These are phyloP conservation scores for Aspergillus hancockii DNA, from an alignment of 495 filamentous ascomycete species.

Conservation along the genomic window DNA sequence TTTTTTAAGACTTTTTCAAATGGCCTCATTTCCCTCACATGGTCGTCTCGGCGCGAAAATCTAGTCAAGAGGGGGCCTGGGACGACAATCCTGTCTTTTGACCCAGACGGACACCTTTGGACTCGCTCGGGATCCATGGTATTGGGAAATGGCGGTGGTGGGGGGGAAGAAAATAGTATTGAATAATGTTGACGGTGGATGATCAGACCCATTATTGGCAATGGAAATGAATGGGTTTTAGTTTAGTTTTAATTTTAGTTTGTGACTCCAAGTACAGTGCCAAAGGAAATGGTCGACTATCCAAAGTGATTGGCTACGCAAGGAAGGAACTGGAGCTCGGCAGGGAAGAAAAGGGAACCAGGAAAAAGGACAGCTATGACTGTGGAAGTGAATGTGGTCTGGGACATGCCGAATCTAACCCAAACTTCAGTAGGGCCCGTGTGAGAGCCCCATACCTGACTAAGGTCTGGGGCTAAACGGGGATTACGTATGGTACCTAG, in stretches of 20 bases:
- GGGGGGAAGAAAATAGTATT: conserved; percentile 7
- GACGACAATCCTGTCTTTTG: conserved; percentile 16
- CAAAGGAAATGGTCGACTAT: conserved; percentile 4
- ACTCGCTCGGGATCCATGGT: conserved; percentile 9
- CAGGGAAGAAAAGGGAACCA: conserved; percentile 15
- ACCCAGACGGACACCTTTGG: conserved; percentile 6
- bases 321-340: conserved; percentile 11
- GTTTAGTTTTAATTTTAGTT: background rate
- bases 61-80: conserved; percentile 6
- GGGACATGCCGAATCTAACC: conserved; percentile 25
- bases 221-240: conserved; percentile 9
- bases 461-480: conserved; percentile 2
- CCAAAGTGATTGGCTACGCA: conserved; percentile 13
- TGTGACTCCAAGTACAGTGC: conserved; percentile 8
- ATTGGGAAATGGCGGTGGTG: conserved; percentile 10
- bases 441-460: conserved; percentile 21
- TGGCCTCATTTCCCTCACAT: background rate
- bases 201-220: conserved; percentile 22
- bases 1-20: background rate
- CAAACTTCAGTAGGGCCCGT: conserved; percentile 21
- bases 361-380: conserved; percentile 9
- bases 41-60: conserved; percentile 3
- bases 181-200: conserved; percentile 23
- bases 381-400: conserved; percentile 2
- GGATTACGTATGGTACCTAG: conserved; percentile 8